These are phyloP conservation scores for Thalassiosira sp. DNA, from an alignment of 352 stramenopile species.

Conservation along the genomic window DNA sequence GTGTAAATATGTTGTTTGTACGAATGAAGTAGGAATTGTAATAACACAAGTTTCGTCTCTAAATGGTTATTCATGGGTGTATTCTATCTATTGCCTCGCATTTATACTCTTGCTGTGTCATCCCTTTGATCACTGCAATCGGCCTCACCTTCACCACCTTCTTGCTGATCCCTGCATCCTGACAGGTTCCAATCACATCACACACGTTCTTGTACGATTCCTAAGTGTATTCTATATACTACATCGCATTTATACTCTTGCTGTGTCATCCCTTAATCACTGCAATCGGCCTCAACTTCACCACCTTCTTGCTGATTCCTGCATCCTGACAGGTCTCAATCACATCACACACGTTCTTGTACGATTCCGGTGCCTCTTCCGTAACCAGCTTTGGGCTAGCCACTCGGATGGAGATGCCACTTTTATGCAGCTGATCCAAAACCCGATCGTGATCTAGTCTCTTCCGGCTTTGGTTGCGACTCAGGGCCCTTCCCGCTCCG, in stretches of 20 bases:
- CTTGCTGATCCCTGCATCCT: constrained; percentile 85
- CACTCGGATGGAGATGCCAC: constrained; percentile 86
- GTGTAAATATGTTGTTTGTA: too few species aligned
- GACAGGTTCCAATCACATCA: constrained; percentile 87
- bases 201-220: constrained; percentile 88
- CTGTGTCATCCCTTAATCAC: constrained; percentile 85
- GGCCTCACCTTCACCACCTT: constrained; percentile 86
- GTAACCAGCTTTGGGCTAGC: constrained; percentile 87
- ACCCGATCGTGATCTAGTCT: constrained; percentile 82
- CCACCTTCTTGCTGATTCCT: constrained; percentile 85
- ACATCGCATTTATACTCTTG: not conserved
- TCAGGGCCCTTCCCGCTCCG: constrained; percentile 68
- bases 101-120: constrained; percentile 47
- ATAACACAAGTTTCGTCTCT: too few species aligned
- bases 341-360: constrained; percentile 88
- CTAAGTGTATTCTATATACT: too few species aligned
- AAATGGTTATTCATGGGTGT: too few species aligned
- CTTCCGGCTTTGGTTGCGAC: constrained; percentile 75
- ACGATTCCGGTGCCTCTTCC: constrained; percentile 87
- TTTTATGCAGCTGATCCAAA: constrained; percentile 76
- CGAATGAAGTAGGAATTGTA: too few species aligned
- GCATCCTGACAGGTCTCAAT: constrained; percentile 87
- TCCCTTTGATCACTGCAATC: constrained; percentile 86
- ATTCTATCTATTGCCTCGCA: too few species aligned
- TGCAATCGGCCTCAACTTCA: constrained; percentile 85